phyloP scores from a whole-genome alignment of 176 grass and related monocot species.

The Poa pratensis region DNA sequence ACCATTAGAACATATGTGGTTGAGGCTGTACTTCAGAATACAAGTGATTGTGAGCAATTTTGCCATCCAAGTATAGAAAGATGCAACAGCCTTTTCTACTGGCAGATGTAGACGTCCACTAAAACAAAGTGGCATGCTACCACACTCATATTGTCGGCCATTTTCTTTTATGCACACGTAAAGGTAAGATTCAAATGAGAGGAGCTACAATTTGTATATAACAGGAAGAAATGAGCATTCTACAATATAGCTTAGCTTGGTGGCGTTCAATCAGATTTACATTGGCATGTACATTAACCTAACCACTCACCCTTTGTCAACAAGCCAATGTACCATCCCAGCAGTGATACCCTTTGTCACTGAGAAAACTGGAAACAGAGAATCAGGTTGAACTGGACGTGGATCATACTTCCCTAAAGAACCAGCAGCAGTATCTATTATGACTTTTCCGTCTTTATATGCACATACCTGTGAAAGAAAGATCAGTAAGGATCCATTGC shows the following conservation, averaged over 20 bases:
- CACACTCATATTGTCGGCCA: background rate
- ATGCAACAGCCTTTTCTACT: background rate
- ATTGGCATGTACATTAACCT: slow-evolving; percentile 7
- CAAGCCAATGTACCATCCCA: slow-evolving; percentile 93
- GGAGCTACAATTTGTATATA: background rate
- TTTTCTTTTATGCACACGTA: background rate
- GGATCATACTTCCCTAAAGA: slow-evolving; percentile 91
- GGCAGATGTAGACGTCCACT: background rate
- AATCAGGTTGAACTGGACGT: slow-evolving; percentile 89
- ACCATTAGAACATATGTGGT: background rate
- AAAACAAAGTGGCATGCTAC: background rate
- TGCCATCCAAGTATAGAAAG: background rate
- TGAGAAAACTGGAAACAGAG: slow-evolving; percentile 97
- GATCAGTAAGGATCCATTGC: slow-evolving; percentile 23
- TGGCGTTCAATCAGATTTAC: slow-evolving; percentile 15
- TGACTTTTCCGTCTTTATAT: slow-evolving; percentile 96
- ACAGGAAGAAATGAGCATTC: background rate
- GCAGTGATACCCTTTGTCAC: slow-evolving; percentile 97
- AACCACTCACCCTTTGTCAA: slow-evolving; percentile 77
- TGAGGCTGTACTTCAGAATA: background rate
- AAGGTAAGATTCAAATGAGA: slow-evolving; percentile 15
- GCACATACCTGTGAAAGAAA: slow-evolving; percentile 71
- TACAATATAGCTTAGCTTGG: background rate
- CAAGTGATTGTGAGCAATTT: background rate
- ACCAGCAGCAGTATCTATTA: slow-evolving; percentile 97